These are phyloP conservation scores for Citrus reticulata DNA, from an alignment of 345 rosid species.

Conservation along the genomic window DNA sequence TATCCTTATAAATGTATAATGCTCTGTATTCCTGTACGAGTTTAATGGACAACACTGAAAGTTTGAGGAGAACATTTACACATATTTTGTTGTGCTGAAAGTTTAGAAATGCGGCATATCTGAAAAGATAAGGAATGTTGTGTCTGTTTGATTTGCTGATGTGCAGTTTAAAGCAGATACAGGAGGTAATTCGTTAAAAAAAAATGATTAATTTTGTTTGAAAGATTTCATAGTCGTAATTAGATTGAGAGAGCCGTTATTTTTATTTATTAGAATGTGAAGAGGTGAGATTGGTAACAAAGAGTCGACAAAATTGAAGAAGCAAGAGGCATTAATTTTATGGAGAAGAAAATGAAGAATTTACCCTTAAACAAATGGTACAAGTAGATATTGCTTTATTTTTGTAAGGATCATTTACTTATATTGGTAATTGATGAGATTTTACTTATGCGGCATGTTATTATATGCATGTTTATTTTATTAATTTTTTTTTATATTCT, in stretches of 20 bases:
- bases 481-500: background rate
- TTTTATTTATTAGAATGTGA: no score
- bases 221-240: no score
- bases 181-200: no score
- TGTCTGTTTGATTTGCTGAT: no score
- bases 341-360: conserved; percentile 85
- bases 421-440: background rate
- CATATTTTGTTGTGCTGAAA: no score
- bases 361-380: conserved; percentile 70
- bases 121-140: no score
- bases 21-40: background rate
- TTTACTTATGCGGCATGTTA: background rate
- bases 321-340: conserved; percentile 95
- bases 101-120: no score
- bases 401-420: background rate
- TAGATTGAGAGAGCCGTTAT: no score
- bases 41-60: no score
- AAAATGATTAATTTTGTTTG: no score
- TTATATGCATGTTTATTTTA: background rate
- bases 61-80: background rate
- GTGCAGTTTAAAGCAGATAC: no score
- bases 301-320: conserved; percentile 49
- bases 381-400: conserved; percentile 39
- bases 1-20: background rate
- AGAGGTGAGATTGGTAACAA: no score